Base-by-base conservation (phyloP, 257 asterid genomes). In the Scutellaria minor region DNA sequence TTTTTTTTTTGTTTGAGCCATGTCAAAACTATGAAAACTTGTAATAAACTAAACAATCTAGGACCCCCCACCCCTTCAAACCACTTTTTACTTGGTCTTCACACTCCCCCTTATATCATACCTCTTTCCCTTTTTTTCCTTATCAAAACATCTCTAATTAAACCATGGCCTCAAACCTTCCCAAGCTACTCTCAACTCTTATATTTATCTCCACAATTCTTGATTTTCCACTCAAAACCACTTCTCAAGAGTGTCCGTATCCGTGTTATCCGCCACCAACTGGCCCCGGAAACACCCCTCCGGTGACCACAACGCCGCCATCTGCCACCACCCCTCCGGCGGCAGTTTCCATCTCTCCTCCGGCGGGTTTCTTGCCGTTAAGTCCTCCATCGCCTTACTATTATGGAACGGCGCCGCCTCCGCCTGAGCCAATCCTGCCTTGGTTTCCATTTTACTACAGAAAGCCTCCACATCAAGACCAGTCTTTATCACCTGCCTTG, bases 221-320 rank as follows among this genome's bases (percentile, higher is more conserved):
- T 22, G 45, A 76, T 39, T 79, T 59, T 66, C 87, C 83, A 48
- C 68, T 81, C 35, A 55, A 54, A 57, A 64, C 87, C 2, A 66
- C 80, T 18, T 45, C 95, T 35, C 97, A 92, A 74, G 97, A 87
- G 44, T 90, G 98, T 67, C 96, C 89, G 0, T 93, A 93, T 27
- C 98, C 98, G 2, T 93, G 98, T 41, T 85, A 75, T 50, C 98
- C 98, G 0, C 90, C 98, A n/a, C 97, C 98, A 0, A 87, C 78
- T 4, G 97, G 92, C 40, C 74, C 93, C 44, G 93, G 89, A 61
- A 84, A 76, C 83, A 81, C 68, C 75, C 95, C 96, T 15, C 84
- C 87, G 14, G 71, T 55, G 39, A 22, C 74, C 31, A 79, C 90
- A 7, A 82, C 91, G 1, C 85, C 89, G 4, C 89, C 91, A 9